These are phyloP conservation scores for Gracilaria caudata DNA, from an alignment of 23 red algal genomes.

Conservation along the genomic window DNA sequence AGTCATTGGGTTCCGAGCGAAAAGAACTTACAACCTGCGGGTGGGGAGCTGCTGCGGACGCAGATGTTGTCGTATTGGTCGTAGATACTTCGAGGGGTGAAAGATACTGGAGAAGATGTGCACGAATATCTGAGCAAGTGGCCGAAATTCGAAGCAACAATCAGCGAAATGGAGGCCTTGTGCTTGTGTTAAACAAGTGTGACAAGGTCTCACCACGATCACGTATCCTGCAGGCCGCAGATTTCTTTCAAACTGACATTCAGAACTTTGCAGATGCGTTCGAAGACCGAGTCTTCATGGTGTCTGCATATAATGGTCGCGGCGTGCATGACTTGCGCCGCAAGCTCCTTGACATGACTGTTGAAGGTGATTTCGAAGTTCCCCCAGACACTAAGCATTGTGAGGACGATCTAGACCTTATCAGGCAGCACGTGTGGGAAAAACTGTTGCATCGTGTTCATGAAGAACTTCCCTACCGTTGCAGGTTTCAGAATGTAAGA, in stretches of 20 bases:
- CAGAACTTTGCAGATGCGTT: conserved; percentile 20
- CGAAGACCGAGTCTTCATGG: conserved; percentile 62
- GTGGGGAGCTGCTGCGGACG: conserved; percentile 74
- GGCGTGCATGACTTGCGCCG: conserved; percentile 70
- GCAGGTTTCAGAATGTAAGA: conserved; percentile 67
- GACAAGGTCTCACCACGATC: conserved; percentile 53
- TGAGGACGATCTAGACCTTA: conserved; percentile 50
- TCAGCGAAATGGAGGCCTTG: not conserved
- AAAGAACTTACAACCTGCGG: conserved; percentile 47
- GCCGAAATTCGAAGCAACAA: conserved; percentile 48
- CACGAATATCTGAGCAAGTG: conserved; percentile 33
- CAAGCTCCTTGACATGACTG: conserved; percentile 40
- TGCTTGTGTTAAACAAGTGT: conserved; percentile 73
- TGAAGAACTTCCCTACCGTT: conserved; percentile 77
- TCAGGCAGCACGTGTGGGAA: conserved; percentile 78
- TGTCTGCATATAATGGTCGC: conserved; percentile 69
- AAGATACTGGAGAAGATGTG: conserved; percentile 47
- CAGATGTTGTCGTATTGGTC: conserved; percentile 66
- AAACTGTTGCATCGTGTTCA: conserved; percentile 79
- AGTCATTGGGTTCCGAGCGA: conserved; percentile 20
- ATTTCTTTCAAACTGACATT: conserved; percentile 63
- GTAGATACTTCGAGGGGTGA: conserved; percentile 64
- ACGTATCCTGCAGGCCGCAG: conserved; percentile 25
- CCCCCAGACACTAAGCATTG: conserved; percentile 41
- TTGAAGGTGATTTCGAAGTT: conserved; percentile 69